Evolutionary conservation across 2,329 filamentous ascomycete genomes (phyloP).

Genomic region (Teratosphaeria viscida): DNA sequence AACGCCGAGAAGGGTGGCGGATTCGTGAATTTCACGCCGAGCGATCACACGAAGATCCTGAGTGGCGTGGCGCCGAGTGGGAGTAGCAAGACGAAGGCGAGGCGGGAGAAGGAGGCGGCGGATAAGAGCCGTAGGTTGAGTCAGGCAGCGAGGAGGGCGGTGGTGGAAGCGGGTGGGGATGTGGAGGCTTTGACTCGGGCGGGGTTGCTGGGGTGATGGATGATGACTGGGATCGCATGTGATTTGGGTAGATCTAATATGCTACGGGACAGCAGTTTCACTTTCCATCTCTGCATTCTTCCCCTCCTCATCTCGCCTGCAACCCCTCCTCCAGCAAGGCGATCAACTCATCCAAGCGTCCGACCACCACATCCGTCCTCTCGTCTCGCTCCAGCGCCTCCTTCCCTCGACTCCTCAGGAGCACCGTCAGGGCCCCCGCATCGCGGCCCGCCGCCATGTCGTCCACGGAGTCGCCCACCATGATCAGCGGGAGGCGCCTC

Average conservation of each 20-base stretch:
- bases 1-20: conserved; percentile 31
- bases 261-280: neutral
- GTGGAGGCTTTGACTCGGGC: conserved; percentile 33
- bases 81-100: conserved; percentile 86
- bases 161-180: conserved; percentile 62
- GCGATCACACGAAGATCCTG: conserved; percentile 68
- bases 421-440: conserved; percentile 82
- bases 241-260: neutral
- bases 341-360: conserved; percentile 24
- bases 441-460: conserved; percentile 80
- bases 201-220: conserved; percentile 23
- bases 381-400: conserved; percentile 25
- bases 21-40: conserved; percentile 86
- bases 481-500: conserved; percentile 33
- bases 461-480: conserved; percentile 61
- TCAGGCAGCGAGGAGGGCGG: conserved; percentile 57
- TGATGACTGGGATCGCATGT: neutral
- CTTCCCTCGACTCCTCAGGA: conserved; percentile 44
- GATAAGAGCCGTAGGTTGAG: conserved; percentile 62
- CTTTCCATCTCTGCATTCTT: neutral
- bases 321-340: conserved; percentile 16
- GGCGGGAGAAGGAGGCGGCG: conserved; percentile 74
- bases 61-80: conserved; percentile 86
- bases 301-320: neutral
- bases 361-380: conserved; percentile 25